These are phyloP conservation scores for Fusarium phyllophilum DNA, from an alignment of 2,329 filamentous ascomycete genomes.

Conservation along the genomic window DNA sequence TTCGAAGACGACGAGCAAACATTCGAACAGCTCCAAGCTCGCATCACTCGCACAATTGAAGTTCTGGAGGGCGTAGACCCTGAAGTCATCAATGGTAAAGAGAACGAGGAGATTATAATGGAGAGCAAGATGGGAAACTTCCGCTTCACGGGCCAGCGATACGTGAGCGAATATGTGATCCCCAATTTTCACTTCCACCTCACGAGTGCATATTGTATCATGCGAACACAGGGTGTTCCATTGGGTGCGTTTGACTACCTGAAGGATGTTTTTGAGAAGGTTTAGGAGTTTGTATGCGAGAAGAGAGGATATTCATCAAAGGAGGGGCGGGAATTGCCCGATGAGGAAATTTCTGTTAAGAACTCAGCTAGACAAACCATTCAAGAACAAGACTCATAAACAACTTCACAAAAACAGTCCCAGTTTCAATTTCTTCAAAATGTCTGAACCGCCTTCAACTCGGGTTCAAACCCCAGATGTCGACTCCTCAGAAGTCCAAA, in stretches of 20 bases:
- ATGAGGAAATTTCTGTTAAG: conserved; percentile 31
- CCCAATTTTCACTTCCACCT: conserved; percentile 72
- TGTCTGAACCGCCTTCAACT: conserved; percentile 30
- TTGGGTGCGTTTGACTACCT: conserved; percentile 68
- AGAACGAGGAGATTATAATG: conserved; percentile 39
- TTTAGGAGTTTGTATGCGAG: conserved; percentile 30
- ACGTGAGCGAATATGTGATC: conserved; percentile 56
- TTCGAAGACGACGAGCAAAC: conserved; percentile 42
- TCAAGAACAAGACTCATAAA: not conserved
- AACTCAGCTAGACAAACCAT: not conserved
- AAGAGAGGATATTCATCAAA: conserved; percentile 40
- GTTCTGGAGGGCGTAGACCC: conserved; percentile 46
- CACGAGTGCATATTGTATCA: conserved; percentile 64
- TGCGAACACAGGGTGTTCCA: conserved; percentile 65
- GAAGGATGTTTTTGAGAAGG: conserved; percentile 42
- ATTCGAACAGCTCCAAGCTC: conserved; percentile 45
- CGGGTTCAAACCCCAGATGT: conserved; percentile 22
- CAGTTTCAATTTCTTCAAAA: not conserved
- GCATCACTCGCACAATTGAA: conserved; percentile 41
- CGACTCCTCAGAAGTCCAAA: conserved; percentile 7
- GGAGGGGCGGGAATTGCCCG: conserved; percentile 41
- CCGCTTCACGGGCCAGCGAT: conserved; percentile 49
- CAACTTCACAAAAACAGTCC: not conserved
- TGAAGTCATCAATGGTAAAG: conserved; percentile 36
- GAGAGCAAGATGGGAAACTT: conserved; percentile 41